These are phyloP conservation scores for Candida mattraensis DNA, from an alignment of 805 yeast species.

Conservation along the genomic window DNA sequence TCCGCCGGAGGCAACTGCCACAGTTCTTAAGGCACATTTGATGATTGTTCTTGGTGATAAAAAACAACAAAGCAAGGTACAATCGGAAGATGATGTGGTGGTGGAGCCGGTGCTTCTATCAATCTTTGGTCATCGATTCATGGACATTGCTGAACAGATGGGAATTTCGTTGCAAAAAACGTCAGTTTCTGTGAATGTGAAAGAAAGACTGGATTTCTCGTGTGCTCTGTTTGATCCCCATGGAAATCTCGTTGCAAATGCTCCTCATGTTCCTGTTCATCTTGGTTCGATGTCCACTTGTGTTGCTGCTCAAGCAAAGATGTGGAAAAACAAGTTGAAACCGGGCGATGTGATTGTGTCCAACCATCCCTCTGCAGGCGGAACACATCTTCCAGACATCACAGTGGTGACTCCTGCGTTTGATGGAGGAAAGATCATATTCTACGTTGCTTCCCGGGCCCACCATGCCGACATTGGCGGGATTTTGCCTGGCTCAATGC, in stretches of 20 bases:
- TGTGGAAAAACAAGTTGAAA: slow-evolving; percentile 63
- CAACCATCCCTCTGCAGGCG: slow-evolving; percentile 83
- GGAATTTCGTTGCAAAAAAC: slow-evolving; percentile 78
- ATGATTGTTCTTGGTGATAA: slow-evolving; percentile 36
- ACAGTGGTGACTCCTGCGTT: slow-evolving; percentile 92
- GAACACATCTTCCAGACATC: slow-evolving; percentile 86
- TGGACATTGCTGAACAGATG: slow-evolving; percentile 93
- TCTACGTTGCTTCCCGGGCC: slow-evolving; percentile 91
- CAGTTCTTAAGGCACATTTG: slow-evolving; percentile 61
- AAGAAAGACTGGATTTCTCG: slow-evolving; percentile 79
- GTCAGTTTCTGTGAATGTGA: slow-evolving; percentile 78
- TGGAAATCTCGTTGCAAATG: slow-evolving; percentile 84
- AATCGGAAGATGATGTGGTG: slow-evolving; percentile 22
- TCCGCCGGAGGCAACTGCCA: slow-evolving; percentile 60
- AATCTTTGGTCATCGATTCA: slow-evolving; percentile 78
- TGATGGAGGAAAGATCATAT: slow-evolving; percentile 58
- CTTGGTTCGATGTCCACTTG: slow-evolving; percentile 85
- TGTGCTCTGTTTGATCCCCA: slow-evolving; percentile 78
- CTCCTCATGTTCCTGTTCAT: slow-evolving; percentile 88
- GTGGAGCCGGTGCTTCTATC: slow-evolving; percentile 74
- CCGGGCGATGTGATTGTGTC: slow-evolving; percentile 78
- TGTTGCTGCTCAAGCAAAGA: slow-evolving; percentile 59
- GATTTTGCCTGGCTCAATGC: slow-evolving; percentile 89
- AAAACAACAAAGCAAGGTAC: slow-evolving; percentile 8
- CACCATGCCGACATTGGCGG: slow-evolving; percentile 98